These are phyloP conservation scores for Suillus decipiens DNA, from an alignment of 768 basidiomycete genomes.

Conservation along the genomic window DNA sequence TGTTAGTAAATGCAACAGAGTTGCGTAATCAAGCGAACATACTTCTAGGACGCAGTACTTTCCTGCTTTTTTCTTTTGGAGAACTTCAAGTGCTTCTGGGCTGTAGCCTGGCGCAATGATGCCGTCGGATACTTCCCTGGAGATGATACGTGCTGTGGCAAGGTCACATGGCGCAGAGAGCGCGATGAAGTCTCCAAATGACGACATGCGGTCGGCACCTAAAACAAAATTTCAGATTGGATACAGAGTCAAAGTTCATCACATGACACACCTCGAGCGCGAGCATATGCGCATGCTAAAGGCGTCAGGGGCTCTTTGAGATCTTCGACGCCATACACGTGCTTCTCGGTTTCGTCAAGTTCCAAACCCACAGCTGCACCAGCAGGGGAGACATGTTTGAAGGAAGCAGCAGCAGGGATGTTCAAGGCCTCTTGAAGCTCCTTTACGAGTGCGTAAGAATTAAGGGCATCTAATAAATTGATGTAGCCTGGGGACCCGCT, in stretches of 20 bases:
- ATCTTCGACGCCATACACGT: constrained; percentile 96
- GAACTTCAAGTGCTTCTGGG: constrained; percentile 82
- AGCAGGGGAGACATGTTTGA: constrained; percentile 99
- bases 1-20: constrained; percentile 13
- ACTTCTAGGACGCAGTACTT: constrained; percentile 98
- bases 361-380: constrained; percentile 92
- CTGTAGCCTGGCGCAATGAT: constrained; percentile 96
- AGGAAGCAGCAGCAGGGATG: constrained; percentile 95
- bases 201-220: constrained; percentile 99
- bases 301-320: constrained; percentile 87
- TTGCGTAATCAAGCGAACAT: constrained; percentile 13
- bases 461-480: constrained; percentile 96
- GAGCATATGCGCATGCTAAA: constrained; percentile 91
- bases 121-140: constrained; percentile 98
- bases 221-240: constrained; percentile 14
- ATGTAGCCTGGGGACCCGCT: constrained; percentile 97
- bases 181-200: constrained; percentile 98
- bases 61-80: constrained; percentile 95
- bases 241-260: not conserved
- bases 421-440: constrained; percentile 86
- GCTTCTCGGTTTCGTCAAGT: constrained; percentile 81
- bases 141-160: constrained; percentile 94
- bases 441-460: constrained; percentile 94
- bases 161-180: constrained; percentile 91
- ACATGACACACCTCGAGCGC: constrained; percentile 74